These are phyloP conservation scores for Fraxinus sp. DNA, from an alignment of 305 asterid species.

Conservation along the genomic window DNA sequence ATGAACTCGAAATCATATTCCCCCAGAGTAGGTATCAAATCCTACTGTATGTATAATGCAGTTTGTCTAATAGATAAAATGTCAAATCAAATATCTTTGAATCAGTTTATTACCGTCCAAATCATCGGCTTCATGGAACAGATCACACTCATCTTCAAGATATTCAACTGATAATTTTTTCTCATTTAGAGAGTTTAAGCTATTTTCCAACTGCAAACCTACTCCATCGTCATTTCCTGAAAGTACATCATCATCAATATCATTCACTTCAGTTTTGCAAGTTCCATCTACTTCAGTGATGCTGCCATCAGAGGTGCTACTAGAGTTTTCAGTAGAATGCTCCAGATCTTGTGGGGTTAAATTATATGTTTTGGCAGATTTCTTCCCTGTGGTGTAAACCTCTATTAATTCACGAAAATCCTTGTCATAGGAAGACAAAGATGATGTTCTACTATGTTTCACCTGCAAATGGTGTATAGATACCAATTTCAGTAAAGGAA, in stretches of 20 bases:
- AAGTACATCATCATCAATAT: constrained; percentile 32
- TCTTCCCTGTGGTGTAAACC: constrained; percentile 39
- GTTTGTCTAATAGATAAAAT: constrained; percentile 15
- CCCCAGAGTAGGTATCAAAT: constrained; percentile 4
- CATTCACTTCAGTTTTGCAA: constrained; percentile 15
- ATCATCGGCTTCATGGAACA: constrained; percentile 54
- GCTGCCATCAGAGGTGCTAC: constrained; percentile 28
- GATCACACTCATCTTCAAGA: constrained; percentile 67
- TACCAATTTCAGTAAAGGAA: constrained; percentile 19
- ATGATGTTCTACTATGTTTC: constrained; percentile 62
- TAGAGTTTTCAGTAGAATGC: constrained; percentile 28
- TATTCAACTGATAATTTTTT: constrained; percentile 53
- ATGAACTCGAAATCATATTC: constrained; percentile 8
- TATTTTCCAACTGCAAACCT: constrained; percentile 21
- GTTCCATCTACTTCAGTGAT: constrained; percentile 30
- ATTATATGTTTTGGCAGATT: constrained; percentile 22
- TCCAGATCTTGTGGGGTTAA: constrained; percentile 29
- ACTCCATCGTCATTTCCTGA: constrained; percentile 43
- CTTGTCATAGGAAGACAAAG: constrained; percentile 51
- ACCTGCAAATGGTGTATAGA: constrained; percentile 46
- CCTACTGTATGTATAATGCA: background rate
- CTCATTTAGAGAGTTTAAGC: constrained; percentile 37
- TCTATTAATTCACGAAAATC: constrained; percentile 54
- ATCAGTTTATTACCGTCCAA: constrained; percentile 50
- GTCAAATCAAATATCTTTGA: constrained; percentile 13